Conservation (phyloP, 495 filamentous ascomycete species). For the Aspergillus wentii region DNA sequence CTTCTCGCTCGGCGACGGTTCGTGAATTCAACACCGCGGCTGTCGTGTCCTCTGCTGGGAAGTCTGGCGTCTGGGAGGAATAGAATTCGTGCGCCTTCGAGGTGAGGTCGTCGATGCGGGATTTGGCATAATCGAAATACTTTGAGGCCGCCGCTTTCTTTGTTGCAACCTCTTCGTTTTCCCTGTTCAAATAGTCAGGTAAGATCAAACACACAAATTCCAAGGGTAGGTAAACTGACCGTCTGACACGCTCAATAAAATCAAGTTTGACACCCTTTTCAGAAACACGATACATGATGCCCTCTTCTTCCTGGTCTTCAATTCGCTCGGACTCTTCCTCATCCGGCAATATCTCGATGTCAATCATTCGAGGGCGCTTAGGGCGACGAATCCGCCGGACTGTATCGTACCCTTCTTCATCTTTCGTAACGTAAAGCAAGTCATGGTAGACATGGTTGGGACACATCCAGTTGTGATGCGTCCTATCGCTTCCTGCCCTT, state of each 20-base stretch:
- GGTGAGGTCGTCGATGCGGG: slow-evolving; percentile 18
- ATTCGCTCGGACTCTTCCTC: slow-evolving; percentile 53
- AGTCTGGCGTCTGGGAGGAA: slow-evolving; percentile 8
- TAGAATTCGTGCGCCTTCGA: slow-evolving; percentile 18
- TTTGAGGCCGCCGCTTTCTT: slow-evolving; percentile 14
- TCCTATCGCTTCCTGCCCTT: slow-evolving; percentile 29
- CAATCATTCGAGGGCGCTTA: slow-evolving; percentile 64
- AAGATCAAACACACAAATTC: neutral
- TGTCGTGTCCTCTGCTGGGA: slow-evolving; percentile 12
- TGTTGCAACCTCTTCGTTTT: slow-evolving; percentile 14
- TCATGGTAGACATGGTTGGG: slow-evolving; percentile 76
- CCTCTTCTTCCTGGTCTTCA: slow-evolving; percentile 46
- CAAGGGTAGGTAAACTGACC: slow-evolving; percentile 18
- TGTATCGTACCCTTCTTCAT: slow-evolving; percentile 45
- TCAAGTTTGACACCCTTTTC: slow-evolving; percentile 73
- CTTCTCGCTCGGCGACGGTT: slow-evolving; percentile 23
- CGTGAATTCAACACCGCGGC: slow-evolving; percentile 19
- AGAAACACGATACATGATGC: slow-evolving; percentile 61
- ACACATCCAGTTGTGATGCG: slow-evolving; percentile 75
- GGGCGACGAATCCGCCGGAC: slow-evolving; percentile 51
- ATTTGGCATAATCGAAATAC: slow-evolving; percentile 19
- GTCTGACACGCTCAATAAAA: slow-evolving; percentile 49
- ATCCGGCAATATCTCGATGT: slow-evolving; percentile 59
- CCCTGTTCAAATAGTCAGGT: slow-evolving; percentile 7
- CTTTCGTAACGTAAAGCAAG: slow-evolving; percentile 28